A percentile compares a stretch with the other conserved stretches of the same genome.
phyloP scores from a whole-genome alignment of 441 rosid species.

The Mallotus japonicus region DNA sequence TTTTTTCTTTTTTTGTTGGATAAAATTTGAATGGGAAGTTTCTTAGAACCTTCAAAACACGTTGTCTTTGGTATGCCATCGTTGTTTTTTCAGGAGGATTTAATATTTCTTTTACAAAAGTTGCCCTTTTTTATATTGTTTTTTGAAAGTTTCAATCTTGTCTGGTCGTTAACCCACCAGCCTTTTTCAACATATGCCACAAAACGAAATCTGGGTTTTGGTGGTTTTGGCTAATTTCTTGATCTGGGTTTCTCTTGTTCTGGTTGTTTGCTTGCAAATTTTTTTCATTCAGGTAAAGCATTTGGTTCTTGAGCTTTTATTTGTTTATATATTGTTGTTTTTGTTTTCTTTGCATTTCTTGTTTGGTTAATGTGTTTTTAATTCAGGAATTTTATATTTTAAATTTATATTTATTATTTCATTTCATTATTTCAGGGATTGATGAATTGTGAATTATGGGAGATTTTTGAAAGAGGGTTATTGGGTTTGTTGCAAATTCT shows the following conservation, averaged over 20 bases:
- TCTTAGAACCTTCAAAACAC: slow-evolving; percentile 19
- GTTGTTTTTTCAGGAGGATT: not conserved
- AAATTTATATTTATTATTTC: too few species aligned
- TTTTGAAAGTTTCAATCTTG: slow-evolving; percentile 14
- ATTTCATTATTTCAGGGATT: slow-evolving; percentile 15
- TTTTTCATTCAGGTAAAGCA: slow-evolving; percentile 23
- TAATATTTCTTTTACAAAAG: not conserved
- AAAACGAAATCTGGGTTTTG: slow-evolving; percentile 2
- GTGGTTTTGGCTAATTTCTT: slow-evolving; percentile 13
- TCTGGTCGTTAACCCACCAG: slow-evolving; percentile 3
- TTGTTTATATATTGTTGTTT: not conserved
- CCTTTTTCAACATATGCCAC: not conserved
- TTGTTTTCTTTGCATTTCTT: not conserved
- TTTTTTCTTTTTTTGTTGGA: not conserved
- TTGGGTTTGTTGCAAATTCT: slow-evolving; percentile 9
- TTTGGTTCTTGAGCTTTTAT: not conserved
- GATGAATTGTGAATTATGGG: slow-evolving; percentile 16
- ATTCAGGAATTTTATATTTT: too few species aligned
- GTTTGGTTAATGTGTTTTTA: not conserved
- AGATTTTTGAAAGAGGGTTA: not conserved
- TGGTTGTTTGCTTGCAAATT: not conserved
- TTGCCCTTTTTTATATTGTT: not conserved
- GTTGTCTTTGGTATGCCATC: not conserved
- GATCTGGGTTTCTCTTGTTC: slow-evolving; percentile 25
- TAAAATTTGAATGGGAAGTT: slow-evolving; percentile 12